Conservation (phyloP, 208 protist species). For the Trypanosoma melophagium region DNA sequence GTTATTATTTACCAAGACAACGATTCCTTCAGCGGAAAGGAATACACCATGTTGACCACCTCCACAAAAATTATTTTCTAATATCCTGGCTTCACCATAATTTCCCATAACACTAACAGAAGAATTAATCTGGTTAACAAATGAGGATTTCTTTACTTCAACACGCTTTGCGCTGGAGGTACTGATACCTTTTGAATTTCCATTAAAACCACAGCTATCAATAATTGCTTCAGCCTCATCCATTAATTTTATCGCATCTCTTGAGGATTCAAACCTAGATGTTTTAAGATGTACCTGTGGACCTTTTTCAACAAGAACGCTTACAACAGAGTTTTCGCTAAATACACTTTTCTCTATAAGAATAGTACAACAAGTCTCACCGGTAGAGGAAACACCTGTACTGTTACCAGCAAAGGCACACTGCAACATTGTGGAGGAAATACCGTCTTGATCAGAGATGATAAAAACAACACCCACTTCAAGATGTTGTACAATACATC, state of each 20-base stretch:
- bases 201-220: slow-evolving; percentile 18
- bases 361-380: neutral
- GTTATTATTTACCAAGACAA: slow-evolving; percentile 21
- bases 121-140: slow-evolving; percentile 8
- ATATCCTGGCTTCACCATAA: slow-evolving; percentile 13
- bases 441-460: neutral
- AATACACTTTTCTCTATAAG: slow-evolving; percentile 19
- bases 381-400: slow-evolving; percentile 15
- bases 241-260: slow-evolving; percentile 4
- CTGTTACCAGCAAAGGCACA: slow-evolving; percentile 22
- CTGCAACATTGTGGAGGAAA: neutral
- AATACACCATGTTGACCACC: slow-evolving; percentile 13
- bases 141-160: slow-evolving; percentile 17
- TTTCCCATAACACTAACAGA: slow-evolving; percentile 15
- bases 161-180: neutral
- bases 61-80: slow-evolving; percentile 18
- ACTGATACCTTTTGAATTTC: slow-evolving; percentile 19
- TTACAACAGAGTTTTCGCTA: neutral
- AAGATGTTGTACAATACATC: slow-evolving; percentile 18
- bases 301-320: slow-evolving; percentile 8
- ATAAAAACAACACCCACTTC: slow-evolving; percentile 10
- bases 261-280: slow-evolving; percentile 20
- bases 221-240: slow-evolving; percentile 4
- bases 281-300: neutral
- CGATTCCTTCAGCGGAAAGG: slow-evolving; percentile 1